Evolutionary conservation across 257 asterid species (phyloP).

Genomic region (Henckelia pumila): DNA sequence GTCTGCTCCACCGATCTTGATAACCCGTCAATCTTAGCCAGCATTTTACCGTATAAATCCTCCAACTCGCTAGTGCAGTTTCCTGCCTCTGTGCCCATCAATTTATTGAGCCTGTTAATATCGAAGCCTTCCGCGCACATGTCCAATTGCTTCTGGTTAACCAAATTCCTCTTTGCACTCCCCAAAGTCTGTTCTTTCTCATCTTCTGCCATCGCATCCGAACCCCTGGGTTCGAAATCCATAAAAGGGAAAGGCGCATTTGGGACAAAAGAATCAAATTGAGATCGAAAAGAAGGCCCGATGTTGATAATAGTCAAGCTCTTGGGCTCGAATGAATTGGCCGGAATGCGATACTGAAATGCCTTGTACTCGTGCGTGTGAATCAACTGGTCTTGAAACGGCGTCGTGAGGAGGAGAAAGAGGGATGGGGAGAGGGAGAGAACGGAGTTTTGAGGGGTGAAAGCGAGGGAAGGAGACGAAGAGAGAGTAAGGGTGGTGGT

Average conservation of each 20-base stretch:
- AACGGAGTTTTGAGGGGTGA: constrained; percentile 45
- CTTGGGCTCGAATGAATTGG: constrained; percentile 53
- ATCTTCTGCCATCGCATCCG: constrained; percentile 67
- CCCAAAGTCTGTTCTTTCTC: constrained; percentile 34
- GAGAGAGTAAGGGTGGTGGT: constrained; percentile 40
- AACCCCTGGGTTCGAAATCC: constrained; percentile 45
- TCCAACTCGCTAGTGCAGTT: constrained; percentile 59
- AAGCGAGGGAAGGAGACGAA: constrained; percentile 38
- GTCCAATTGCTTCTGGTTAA: constrained; percentile 63
- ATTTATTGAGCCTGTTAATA: constrained; percentile 50
- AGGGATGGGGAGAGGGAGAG: constrained; percentile 61
- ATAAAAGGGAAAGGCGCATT: constrained; percentile 60
- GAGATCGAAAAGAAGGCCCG: constrained; percentile 79
- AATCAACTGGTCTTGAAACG: constrained; percentile 66
- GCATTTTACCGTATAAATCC: constrained; percentile 77
- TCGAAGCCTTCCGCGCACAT: constrained; percentile 66
- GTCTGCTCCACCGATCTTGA: constrained; percentile 65
- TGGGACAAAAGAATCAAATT: constrained; percentile 72
- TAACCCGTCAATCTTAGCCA: constrained; percentile 61
- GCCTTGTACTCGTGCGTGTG: constrained; percentile 88
- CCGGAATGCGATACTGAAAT: constrained; percentile 41
- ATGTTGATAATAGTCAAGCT: constrained; percentile 60
- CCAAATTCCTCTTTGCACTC: constrained; percentile 30
- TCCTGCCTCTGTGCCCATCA: constrained; percentile 58
- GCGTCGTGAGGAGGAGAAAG: constrained; percentile 76